Conservation (phyloP, 495 filamentous ascomycete genomes). For the Podospora appendiculata region DNA sequence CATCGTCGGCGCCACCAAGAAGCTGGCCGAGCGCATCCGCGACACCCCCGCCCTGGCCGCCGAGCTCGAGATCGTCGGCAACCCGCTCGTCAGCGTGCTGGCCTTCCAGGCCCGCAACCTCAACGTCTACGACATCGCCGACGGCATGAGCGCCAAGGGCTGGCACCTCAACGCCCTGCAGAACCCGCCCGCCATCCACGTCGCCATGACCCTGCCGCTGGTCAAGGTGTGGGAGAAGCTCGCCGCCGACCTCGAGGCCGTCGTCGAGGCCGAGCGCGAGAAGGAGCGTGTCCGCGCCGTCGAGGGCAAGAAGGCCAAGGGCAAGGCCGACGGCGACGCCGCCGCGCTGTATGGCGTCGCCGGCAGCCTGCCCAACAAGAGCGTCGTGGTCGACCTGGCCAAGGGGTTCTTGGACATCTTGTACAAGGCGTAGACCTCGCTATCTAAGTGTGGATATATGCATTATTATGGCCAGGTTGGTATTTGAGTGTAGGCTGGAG, state of each 20-base stretch:
- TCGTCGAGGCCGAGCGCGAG: slow-evolving; percentile 68
- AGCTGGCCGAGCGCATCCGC: slow-evolving; percentile 68
- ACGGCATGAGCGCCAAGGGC: slow-evolving; percentile 70
- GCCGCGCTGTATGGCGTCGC: slow-evolving; percentile 93
- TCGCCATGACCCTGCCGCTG: slow-evolving; percentile 91
- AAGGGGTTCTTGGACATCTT: slow-evolving; percentile 89
- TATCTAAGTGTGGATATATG: no score
- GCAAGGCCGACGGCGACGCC: slow-evolving; percentile 57
- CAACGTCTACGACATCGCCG: slow-evolving; percentile 81
- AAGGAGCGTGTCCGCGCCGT: slow-evolving; percentile 55
- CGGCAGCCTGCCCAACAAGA: slow-evolving; percentile 90
- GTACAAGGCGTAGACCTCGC: slow-evolving; percentile 89
- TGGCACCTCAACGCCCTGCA: slow-evolving; percentile 98
- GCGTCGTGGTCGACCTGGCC: slow-evolving; percentile 82
- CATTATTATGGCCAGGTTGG: background rate
- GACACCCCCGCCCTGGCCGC: slow-evolving; percentile 54
- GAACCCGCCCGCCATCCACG: slow-evolving; percentile 86
- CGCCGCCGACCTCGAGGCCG: slow-evolving; percentile 65
- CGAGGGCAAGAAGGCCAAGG: slow-evolving; percentile 70
- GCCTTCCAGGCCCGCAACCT: slow-evolving; percentile 74
- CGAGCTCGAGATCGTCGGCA: slow-evolving; percentile 74
- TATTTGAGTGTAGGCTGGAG: background rate
- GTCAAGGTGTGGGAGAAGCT: slow-evolving; percentile 70
- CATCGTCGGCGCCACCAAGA: slow-evolving; percentile 83
- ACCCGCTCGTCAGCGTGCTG: slow-evolving; percentile 82